Conservation (phyloP, 2,329 filamentous ascomycete species). For the Fusarium guadeloupense region DNA sequence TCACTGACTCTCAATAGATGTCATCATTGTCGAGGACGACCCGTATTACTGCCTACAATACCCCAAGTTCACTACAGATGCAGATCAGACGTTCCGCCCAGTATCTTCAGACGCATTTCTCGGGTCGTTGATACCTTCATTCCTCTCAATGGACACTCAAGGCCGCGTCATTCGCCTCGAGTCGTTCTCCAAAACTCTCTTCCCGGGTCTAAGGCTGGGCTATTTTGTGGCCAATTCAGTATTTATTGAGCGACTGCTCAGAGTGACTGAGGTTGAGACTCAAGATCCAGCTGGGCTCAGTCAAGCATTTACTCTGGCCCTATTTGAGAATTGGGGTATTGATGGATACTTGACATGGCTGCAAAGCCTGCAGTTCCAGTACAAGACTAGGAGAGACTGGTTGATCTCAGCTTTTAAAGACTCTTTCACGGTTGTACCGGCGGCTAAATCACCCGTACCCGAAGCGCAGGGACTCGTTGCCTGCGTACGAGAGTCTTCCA, state of each 20-base stretch:
- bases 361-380: too few species aligned
- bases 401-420: too few species aligned
- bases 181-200: slow-evolving; percentile 36
- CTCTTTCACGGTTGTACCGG: too few species aligned
- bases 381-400: too few species aligned
- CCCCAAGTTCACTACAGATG: slow-evolving; percentile 8
- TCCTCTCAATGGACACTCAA: slow-evolving; percentile 39
- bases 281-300: background rate
- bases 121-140: slow-evolving; percentile 30
- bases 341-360: too few species aligned
- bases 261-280: background rate
- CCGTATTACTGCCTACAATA: slow-evolving; percentile 44
- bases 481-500: too few species aligned
- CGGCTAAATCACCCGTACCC: too few species aligned
- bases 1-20: too few species aligned
- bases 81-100: background rate
- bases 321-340: too few species aligned
- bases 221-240: background rate
- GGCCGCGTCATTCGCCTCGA: slow-evolving; percentile 42
- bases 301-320: too few species aligned
- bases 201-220: slow-evolving; percentile 17
- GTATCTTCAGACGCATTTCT: slow-evolving; percentile 23
- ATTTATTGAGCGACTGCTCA: background rate
- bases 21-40: slow-evolving; percentile 31
- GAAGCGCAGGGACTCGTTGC: too few species aligned